phyloP scores from a whole-genome alignment of 2,329 filamentous ascomycete species.

The Alternaria postmessia region DNA sequence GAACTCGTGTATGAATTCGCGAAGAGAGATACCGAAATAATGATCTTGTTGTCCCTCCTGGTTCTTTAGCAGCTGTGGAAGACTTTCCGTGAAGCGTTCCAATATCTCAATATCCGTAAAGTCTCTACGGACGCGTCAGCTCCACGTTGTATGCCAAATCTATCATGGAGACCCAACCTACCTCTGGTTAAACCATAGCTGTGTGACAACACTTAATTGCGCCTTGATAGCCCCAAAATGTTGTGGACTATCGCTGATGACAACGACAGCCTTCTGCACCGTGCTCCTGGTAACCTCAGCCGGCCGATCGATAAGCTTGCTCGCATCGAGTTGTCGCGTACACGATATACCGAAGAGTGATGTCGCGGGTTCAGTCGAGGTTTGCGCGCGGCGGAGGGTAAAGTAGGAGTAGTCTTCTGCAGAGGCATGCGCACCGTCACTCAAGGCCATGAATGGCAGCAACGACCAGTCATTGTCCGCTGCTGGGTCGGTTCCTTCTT shows the following conservation, averaged over 20 bases:
- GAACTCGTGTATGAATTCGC: conserved; percentile 93
- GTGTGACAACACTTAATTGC: conserved; percentile 87
- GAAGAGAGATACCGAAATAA: conserved; percentile 83
- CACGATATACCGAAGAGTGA: conserved; percentile 97
- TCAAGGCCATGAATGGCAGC: conserved; percentile 95
- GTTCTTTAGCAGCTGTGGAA: conserved; percentile 66
- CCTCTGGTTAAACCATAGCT: conserved; percentile 94
- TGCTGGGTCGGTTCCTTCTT: conserved; percentile 79
- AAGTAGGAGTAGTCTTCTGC: conserved; percentile 99
- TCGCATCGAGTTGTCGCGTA: conserved; percentile 87
- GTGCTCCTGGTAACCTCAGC: conserved; percentile 95
- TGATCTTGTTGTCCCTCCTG: conserved; percentile 81
- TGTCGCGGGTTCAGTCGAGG: conserved; percentile 65
- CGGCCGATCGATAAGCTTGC: conserved; percentile 77
- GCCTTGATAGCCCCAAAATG: conserved; percentile 90
- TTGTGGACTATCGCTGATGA: conserved; percentile 89
- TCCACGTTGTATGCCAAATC: not conserved
- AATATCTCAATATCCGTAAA: conserved; percentile 93
- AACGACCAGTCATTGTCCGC: conserved; percentile 87
- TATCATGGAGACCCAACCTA: conserved; percentile 46
- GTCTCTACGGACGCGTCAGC: conserved; percentile 61
- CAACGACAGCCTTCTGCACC: conserved; percentile 97
- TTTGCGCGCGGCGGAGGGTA: conserved; percentile 73
- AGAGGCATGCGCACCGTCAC: conserved; percentile 90
- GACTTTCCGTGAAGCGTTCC: conserved; percentile 86